phyloP scores from a whole-genome alignment of 148 eudicot genomes.

The Silene latifolia region DNA sequence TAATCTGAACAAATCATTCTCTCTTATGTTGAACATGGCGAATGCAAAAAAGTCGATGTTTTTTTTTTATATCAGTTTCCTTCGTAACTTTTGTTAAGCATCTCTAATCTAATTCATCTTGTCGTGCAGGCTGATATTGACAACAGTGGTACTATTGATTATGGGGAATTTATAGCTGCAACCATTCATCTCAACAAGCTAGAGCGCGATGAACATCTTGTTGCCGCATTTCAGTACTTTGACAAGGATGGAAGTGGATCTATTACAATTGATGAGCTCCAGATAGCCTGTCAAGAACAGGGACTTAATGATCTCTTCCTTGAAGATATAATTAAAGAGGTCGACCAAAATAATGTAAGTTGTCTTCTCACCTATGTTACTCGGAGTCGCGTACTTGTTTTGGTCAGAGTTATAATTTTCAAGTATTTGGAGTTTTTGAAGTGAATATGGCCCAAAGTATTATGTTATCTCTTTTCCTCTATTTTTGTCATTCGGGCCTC shows the following conservation, averaged over 20 bases:
- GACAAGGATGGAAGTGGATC: conserved; percentile 97
- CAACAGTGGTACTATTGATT: conserved; percentile 90
- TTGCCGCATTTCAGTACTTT: conserved; percentile 87
- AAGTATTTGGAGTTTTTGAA: too few species aligned
- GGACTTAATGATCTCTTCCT: conserved; percentile 66
- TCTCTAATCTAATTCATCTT: conserved; percentile 23
- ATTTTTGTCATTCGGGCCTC: too few species aligned
- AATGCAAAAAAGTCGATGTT: too few species aligned
- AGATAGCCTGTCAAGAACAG: conserved; percentile 81
- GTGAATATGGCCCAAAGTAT: too few species aligned
- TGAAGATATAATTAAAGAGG: conserved; percentile 83
- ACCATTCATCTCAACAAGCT: conserved; percentile 88
- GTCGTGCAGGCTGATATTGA: conserved; percentile 90
- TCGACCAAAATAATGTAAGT: conserved; percentile 88
- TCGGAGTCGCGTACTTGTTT: not conserved
- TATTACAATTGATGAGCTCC: conserved; percentile 90
- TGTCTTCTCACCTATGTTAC: not conserved
- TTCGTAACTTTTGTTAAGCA: not conserved
- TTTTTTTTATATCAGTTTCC: not conserved
- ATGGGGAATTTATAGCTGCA: conserved; percentile 94
- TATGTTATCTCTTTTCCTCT: too few species aligned
- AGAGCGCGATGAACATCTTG: conserved; percentile 93
- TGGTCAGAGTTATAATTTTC: too few species aligned
- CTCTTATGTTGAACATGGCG: too few species aligned
- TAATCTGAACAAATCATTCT: not conserved